Evolutionary conservation across 2,329 filamentous ascomycete species (phyloP), one percentile per base, ranked within the genome.

Genomic region (Diaporthe capsici): DNA sequence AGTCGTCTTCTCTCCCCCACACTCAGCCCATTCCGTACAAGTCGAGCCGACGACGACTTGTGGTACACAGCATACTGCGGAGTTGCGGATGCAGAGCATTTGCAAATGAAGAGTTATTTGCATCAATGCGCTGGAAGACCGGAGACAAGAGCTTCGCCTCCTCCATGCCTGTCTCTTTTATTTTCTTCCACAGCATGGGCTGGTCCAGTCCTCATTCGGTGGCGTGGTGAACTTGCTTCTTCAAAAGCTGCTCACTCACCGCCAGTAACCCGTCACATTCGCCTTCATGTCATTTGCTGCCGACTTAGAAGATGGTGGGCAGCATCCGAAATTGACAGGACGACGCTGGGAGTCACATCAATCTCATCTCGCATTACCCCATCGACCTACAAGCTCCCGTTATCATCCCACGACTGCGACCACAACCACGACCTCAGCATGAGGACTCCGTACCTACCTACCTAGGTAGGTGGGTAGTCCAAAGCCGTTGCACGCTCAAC

Each of bases 211-310:
- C 28, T 39, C 34, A 34, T 34, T 34, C 22, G 51, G 25, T 44
- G 39, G 42, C 28, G 57, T 31, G 28, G 20, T 31, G 42, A 4
- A 72, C n/a, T 72, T 72, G 71, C 55, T 70, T 70, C 49, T 70
- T 28, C 63, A 20, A 42, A 53, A 39, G 13, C 34, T 31, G 22
- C 65, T 20, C 65, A 31, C 65, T 70, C 65, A 70, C 65, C 65
- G 65, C 65, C 65, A 70, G 49, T 70, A 42, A 55, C 49, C 49
- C 55, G 39, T 60, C 71, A 72, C 71, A 37, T 47, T 72, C 39
- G 65, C 49, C 65, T 49, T n/a, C 49, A 55, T 42, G 31, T 55
- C 49, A 70, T 34, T 34, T 53, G 34, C 47, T 55, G 34, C 31
- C 65, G 34, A 28, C 47, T 22, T 37, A 8, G 65, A 70, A 70